These are phyloP conservation scores for Cercospora sp. DNA, from an alignment of 2,329 filamentous ascomycete species.

Conservation along the genomic window DNA sequence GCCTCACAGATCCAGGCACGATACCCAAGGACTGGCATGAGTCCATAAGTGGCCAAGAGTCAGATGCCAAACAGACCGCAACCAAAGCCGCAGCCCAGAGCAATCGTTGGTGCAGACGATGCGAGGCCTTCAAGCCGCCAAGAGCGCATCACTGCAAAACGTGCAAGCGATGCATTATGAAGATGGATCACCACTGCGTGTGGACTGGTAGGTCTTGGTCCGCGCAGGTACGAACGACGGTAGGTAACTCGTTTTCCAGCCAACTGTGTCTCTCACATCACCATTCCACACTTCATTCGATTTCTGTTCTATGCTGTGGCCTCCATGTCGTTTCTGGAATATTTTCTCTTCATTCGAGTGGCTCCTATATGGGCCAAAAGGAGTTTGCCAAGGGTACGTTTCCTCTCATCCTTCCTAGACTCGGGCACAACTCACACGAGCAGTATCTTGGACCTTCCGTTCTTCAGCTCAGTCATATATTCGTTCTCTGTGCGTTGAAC, in stretches of 20 bases:
- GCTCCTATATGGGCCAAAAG: constrained; percentile 63
- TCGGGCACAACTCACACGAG: not conserved
- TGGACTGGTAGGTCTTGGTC: constrained; percentile 62
- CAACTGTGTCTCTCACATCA: constrained; percentile 81
- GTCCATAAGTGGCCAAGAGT: constrained; percentile 27
- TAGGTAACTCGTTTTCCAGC: constrained; percentile 40
- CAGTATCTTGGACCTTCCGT: constrained; percentile 70
- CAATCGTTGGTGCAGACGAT: constrained; percentile 72
- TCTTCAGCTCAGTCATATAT: constrained; percentile 60
- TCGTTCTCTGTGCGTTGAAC: constrained; percentile 60
- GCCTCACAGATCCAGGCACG: constrained; percentile 59
- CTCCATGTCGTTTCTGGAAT: constrained; percentile 62
- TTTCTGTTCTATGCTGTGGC: constrained; percentile 71
- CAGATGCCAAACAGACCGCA: constrained; percentile 25
- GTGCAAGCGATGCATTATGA: constrained; percentile 59
- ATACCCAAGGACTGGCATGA: constrained; percentile 51
- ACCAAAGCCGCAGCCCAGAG: constrained; percentile 33
- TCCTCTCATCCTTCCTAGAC: not conserved
- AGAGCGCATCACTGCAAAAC: constrained; percentile 79
- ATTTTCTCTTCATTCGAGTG: constrained; percentile 62
- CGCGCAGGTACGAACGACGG: constrained; percentile 16
- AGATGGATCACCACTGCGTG: constrained; percentile 64
- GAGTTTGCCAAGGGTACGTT: constrained; percentile 63
- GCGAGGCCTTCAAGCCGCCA: constrained; percentile 70
- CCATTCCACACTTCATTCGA: constrained; percentile 78